These are phyloP conservation scores for Alternaria rosae DNA, from an alignment of 2,329 filamentous ascomycete genomes.

Conservation along the genomic window DNA sequence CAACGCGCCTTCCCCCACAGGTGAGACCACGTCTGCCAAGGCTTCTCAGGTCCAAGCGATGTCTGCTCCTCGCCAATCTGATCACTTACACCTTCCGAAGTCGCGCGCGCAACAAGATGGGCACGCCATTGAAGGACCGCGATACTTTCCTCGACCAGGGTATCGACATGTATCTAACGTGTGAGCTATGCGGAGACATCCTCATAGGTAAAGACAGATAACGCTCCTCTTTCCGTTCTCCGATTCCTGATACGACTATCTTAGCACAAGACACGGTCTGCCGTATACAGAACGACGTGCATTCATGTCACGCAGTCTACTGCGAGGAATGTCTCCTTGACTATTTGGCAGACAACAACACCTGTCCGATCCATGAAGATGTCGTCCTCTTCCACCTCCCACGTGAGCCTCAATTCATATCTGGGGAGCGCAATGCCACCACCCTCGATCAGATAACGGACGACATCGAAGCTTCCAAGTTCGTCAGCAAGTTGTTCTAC, in stretches of 20 bases:
- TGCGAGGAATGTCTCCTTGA: accelerated
- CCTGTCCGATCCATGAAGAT: neutral
- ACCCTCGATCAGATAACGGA: neutral
- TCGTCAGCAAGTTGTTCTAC: neutral
- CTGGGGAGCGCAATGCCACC: neutral
- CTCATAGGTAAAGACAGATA: neutral
- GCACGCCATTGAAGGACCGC: neutral
- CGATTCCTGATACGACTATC: neutral
- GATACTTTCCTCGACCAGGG: neutral
- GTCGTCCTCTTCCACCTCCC: neutral
- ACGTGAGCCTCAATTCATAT: neutral
- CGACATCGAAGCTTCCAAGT: neutral
- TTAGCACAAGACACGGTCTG: neutral
- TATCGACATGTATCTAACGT: neutral
- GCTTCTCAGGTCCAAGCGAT: neutral
- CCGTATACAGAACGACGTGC: neutral
- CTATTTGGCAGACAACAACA: neutral
- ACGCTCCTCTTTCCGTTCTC: neutral
- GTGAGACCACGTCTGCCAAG: neutral
- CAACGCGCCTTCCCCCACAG: neutral
- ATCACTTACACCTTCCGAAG: neutral
- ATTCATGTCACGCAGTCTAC: neutral
- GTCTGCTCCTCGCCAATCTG: neutral
- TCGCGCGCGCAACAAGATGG: neutral
- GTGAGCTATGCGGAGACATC: neutral